Evolutionary conservation across 1,139 yeast genomes (phyloP), one percentile per base, ranked within the genome.

Genomic region (Geotrichum fermentans): DNA sequence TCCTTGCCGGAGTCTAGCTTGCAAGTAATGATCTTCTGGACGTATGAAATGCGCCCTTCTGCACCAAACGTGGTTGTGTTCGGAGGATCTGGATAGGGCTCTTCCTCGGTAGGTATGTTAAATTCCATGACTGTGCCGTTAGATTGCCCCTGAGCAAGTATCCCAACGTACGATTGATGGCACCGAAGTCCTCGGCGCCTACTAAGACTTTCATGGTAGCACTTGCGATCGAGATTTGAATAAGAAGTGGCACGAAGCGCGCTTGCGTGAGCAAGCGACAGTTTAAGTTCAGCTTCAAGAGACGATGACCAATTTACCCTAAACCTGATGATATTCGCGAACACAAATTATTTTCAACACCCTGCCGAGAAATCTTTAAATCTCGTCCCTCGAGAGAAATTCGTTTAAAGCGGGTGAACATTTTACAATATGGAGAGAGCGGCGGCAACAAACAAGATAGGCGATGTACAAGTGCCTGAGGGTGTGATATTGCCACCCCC

Each of bases 401-500:
- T n/a, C n/a, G n/a, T n/a, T n/a, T n/a, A n/a, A n/a, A n/a, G n/a
- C n/a, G n/a, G n/a, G n/a, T n/a, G n/a, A n/a, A n/a, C n/a, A n/a
- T n/a, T n/a, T n/a, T n/a, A n/a, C n/a, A n/a, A n/a, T n/a, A n/a
- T n/a, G n/a, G n/a, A n/a, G n/a, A n/a, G n/a, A n/a, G n/a, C n/a
- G n/a, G n/a, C n/a, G n/a, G n/a, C n/a, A n/a, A 10, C 28, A 6
- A 24, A 24, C 28, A 35, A 35, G 21, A 30, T 48, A 13, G 45
- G 42, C 24, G 48, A 43, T 8, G 29, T 33, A 3, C 51, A 56
- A 18, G 59, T 67, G 1, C 79, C 80, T 1, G 68, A 66, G 0
- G 76, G 74, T 20, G 61, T 78, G 10, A 68, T 66, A 13, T 64
- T 79, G 2, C 89, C 89, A 0, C 85, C 87, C 1, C 73, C 72